Evolutionary conservation across 1,284 basidiomycete species (phyloP).

Genomic region (Ustilago shanxiensis): DNA sequence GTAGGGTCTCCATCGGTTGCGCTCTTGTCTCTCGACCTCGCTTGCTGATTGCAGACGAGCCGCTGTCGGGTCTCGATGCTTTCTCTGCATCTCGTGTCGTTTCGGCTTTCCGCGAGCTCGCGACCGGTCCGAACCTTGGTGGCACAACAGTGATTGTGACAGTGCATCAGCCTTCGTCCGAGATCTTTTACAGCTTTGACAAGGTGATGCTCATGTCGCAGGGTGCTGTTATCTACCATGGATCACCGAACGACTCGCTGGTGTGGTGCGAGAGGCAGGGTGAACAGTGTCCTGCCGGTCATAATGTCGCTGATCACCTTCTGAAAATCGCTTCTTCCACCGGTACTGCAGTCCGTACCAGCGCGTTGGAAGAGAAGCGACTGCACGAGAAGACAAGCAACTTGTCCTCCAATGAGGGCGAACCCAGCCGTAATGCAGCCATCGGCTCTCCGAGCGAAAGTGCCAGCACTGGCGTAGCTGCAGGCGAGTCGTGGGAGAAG

Average conservation of each 20-base stretch:
- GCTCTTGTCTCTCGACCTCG: slow-evolving; percentile 56
- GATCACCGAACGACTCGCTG: slow-evolving; percentile 48
- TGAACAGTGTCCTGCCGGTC: slow-evolving; percentile 48
- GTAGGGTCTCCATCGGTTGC: slow-evolving; percentile 56
- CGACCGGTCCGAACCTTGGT: slow-evolving; percentile 23
- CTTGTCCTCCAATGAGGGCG: slow-evolving; percentile 12
- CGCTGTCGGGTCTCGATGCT: slow-evolving; percentile 57
- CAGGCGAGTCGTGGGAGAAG: slow-evolving; percentile 37
- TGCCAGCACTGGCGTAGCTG: slow-evolving; percentile 2
- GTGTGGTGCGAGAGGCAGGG: slow-evolving; percentile 52
- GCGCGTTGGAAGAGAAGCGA: slow-evolving; percentile 10
- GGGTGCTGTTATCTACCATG: slow-evolving; percentile 52
- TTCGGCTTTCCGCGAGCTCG: slow-evolving; percentile 48
- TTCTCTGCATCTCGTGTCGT: slow-evolving; percentile 56
- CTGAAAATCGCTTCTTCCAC: slow-evolving; percentile 48
- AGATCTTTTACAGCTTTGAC: slow-evolving; percentile 58
- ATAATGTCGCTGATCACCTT: slow-evolving; percentile 61
- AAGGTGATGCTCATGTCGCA: slow-evolving; percentile 53
- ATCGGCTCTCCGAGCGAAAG: neutral
- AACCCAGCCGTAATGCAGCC: slow-evolving; percentile 5
- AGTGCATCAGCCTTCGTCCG: slow-evolving; percentile 60
- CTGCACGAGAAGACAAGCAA: slow-evolving; percentile 28
- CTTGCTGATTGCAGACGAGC: slow-evolving; percentile 59
- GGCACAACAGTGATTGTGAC: slow-evolving; percentile 60
- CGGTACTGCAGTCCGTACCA: slow-evolving; percentile 5